A percentile compares a stretch with the other conserved stretches of the same genome.
phyloP scores from a whole-genome alignment of 1,284 basidiomycete genomes.

The Ceratobasidium sp. region DNA sequence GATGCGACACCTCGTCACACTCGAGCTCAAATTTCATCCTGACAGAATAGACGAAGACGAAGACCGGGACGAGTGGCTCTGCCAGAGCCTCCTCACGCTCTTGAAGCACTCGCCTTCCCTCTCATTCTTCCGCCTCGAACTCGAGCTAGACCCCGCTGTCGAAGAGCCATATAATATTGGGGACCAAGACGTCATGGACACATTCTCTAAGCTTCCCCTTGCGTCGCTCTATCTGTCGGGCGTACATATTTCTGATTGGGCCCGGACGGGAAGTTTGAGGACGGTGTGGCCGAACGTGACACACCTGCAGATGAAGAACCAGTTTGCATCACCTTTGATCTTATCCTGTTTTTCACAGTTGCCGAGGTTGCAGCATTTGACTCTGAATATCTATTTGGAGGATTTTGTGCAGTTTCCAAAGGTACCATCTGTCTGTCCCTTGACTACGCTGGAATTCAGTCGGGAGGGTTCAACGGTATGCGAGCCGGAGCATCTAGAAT shows the following conservation, averaged over 20 bases:
- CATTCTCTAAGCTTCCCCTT: constrained; percentile 35
- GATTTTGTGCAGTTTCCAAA: constrained; percentile 3
- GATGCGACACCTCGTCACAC: neutral
- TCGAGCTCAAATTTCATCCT: constrained; percentile 11
- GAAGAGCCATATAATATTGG: constrained; percentile 25
- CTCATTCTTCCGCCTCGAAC: neutral
- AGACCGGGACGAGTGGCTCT: constrained; percentile 29
- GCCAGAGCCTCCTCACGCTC: neutral
- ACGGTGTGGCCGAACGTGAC: constrained; percentile 26
- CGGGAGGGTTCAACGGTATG: neutral
- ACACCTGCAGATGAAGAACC: constrained; percentile 6
- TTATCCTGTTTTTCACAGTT: constrained; percentile 28
- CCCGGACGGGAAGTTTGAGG: constrained; percentile 19
- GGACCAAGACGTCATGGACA: constrained; percentile 33
- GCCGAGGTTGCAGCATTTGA: constrained; percentile 9
- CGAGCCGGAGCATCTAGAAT: constrained; percentile 22
- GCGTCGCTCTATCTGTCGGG: neutral
- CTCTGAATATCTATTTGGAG: constrained; percentile 17
- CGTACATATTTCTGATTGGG: constrained; percentile 25
- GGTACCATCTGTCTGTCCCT: neutral
- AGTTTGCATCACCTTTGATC: constrained; percentile 22
- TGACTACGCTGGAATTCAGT: constrained; percentile 25
- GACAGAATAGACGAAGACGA: constrained; percentile 11
- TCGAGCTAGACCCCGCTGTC: constrained; percentile 12
- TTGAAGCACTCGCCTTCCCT: constrained; percentile 2